Conservation (phyloP, 768 basidiomycete genomes). For the Leccinum boreale region DNA sequence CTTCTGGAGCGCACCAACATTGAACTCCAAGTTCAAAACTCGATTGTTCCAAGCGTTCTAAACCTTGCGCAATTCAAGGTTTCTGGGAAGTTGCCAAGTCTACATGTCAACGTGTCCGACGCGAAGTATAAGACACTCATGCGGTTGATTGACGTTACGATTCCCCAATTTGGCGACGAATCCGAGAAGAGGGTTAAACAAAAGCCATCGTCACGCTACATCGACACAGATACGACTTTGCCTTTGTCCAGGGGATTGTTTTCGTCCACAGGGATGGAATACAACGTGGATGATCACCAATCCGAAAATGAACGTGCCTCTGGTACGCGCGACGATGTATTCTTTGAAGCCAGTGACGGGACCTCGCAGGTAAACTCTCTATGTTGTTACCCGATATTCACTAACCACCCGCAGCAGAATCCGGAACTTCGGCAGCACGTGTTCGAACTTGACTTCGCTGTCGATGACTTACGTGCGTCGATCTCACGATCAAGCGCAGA, state of each 20-base stretch:
- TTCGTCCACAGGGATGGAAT: slow-evolving; percentile 53
- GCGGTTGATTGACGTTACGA: slow-evolving; percentile 86
- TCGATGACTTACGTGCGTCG: slow-evolving; percentile 76
- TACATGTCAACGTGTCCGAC: slow-evolving; percentile 89
- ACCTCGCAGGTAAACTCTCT: slow-evolving; percentile 44
- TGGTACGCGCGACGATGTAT: slow-evolving; percentile 51
- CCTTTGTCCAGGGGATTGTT: slow-evolving; percentile 57
- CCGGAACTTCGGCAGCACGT: slow-evolving; percentile 50
- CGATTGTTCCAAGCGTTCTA: slow-evolving; percentile 81
- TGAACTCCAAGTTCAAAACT: slow-evolving; percentile 84
- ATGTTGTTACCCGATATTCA: background rate
- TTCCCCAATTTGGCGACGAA: slow-evolving; percentile 74
- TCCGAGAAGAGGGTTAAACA: slow-evolving; percentile 21
- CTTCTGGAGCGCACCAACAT: slow-evolving; percentile 91
- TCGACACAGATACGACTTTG: slow-evolving; percentile 36
- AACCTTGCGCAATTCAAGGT: slow-evolving; percentile 88
- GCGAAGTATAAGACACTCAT: slow-evolving; percentile 89
- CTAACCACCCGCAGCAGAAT: slow-evolving; percentile 18
- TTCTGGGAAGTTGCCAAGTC: slow-evolving; percentile 79
- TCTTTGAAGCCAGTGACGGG: slow-evolving; percentile 72
- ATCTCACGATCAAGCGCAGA: slow-evolving; percentile 67
- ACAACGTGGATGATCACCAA: slow-evolving; percentile 61
- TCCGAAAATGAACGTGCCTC: slow-evolving; percentile 40
- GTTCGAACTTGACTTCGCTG: slow-evolving; percentile 86
- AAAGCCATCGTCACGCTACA: slow-evolving; percentile 19